Conservation (phyloP, 768 basidiomycete species). For the Galerina sulciceps region DNA sequence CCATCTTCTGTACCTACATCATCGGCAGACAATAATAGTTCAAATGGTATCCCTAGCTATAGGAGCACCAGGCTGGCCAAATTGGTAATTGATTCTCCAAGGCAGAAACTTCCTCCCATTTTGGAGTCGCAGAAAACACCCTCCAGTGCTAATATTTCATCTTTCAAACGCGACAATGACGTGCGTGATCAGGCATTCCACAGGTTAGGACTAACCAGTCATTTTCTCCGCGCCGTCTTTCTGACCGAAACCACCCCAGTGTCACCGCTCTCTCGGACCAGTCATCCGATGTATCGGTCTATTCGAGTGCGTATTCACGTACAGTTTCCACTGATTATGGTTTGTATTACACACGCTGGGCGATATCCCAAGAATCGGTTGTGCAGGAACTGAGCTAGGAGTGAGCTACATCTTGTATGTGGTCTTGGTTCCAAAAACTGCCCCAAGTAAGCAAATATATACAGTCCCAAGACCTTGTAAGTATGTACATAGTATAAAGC, state of each 20-base stretch:
- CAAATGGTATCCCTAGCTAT: background rate
- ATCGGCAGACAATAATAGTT: too few species aligned
- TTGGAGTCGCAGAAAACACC: background rate
- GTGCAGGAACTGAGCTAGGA: background rate
- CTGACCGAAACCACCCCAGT: too few species aligned
- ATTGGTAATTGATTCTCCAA: background rate
- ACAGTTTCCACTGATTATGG: background rate
- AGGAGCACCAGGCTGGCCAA: background rate
- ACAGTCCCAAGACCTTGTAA: too few species aligned
- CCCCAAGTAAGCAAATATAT: too few species aligned
- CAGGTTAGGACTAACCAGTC: too few species aligned
- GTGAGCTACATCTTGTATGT: background rate
- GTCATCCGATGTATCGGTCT: background rate
- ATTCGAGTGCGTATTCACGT: background rate
- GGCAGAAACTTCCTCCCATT: background rate
- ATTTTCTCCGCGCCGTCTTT: too few species aligned
- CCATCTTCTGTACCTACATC: too few species aligned
- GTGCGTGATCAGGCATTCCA: too few species aligned
- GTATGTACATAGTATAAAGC: too few species aligned
- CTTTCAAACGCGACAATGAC: too few species aligned
- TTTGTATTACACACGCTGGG: background rate
- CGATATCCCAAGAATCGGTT: background rate
- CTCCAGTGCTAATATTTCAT: too few species aligned
- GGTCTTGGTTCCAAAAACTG: background rate
- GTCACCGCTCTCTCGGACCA: background rate